phyloP scores from a whole-genome alignment of 1,284 basidiomycete genomes.

The Ganoderma boninense region DNA sequence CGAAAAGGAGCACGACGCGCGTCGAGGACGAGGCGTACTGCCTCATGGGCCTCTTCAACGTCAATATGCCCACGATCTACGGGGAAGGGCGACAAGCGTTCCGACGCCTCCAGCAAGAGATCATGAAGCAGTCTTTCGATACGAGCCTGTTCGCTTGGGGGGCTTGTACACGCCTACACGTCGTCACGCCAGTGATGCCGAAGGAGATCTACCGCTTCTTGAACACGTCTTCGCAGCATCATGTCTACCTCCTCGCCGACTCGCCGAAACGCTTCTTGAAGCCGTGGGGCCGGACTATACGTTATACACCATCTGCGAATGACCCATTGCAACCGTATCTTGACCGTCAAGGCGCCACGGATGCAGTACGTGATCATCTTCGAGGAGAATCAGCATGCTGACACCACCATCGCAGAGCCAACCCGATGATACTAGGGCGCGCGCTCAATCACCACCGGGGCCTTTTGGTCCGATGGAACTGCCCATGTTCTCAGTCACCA shows the following conservation, averaged over 20 bases:
- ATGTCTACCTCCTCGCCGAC: not conserved
- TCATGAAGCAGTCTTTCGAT: conserved; percentile 13
- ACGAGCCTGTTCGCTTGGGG: conserved; percentile 11
- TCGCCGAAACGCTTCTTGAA: not conserved
- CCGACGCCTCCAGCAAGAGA: conserved; percentile 8
- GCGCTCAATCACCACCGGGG: not conserved
- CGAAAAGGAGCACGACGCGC: not conserved
- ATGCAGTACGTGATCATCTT: too few relatives aligned
- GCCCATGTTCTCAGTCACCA: not conserved
- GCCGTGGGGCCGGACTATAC: not conserved
- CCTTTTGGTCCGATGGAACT: conserved; percentile 13
- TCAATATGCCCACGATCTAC: conserved; percentile 14
- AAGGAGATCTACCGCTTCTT: not conserved
- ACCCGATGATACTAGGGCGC: not conserved
- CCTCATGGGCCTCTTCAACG: conserved; percentile 8
- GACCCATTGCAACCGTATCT: conserved; percentile 6
- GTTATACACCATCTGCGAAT: not conserved
- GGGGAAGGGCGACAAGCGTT: conserved; percentile 12
- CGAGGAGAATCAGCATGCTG: not conserved
- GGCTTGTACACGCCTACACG: not conserved
- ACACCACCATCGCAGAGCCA: too few relatives aligned
- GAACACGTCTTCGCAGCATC: not conserved
- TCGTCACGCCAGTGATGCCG: not conserved
- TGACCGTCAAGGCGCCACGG: not conserved
- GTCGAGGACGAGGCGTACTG: conserved; percentile 12